These are phyloP conservation scores for Fusarium torreyae DNA, from an alignment of 2,329 filamentous ascomycete species.

Conservation along the genomic window DNA sequence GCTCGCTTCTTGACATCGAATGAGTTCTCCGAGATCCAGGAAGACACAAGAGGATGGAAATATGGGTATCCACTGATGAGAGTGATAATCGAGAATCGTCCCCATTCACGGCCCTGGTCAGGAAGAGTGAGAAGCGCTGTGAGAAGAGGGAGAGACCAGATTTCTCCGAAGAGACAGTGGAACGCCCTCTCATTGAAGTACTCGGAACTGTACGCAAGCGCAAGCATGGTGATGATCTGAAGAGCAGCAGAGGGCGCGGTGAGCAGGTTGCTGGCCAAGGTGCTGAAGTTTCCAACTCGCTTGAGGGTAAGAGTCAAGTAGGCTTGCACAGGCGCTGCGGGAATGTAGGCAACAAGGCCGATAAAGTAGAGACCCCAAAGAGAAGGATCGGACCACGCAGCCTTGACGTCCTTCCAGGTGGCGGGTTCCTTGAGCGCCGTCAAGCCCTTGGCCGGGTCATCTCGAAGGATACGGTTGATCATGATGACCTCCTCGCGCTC, in stretches of 20 bases:
- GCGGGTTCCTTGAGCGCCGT: slow-evolving; percentile 62
- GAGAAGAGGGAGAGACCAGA: slow-evolving; percentile 68
- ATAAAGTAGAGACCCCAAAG: slow-evolving; percentile 67
- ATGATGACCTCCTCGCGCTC: slow-evolving; percentile 79
- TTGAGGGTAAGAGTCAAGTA: slow-evolving; percentile 72
- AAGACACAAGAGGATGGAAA: slow-evolving; percentile 68
- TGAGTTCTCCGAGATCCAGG: slow-evolving; percentile 66
- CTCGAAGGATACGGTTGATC: slow-evolving; percentile 72
- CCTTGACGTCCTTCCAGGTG: slow-evolving; percentile 60
- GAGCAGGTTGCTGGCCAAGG: slow-evolving; percentile 74
- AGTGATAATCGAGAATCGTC: slow-evolving; percentile 65
- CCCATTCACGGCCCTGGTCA: slow-evolving; percentile 65
- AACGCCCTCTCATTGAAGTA: slow-evolving; percentile 69
- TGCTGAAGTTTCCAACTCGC: slow-evolving; percentile 67
- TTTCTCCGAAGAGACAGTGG: slow-evolving; percentile 66
- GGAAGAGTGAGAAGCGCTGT: slow-evolving; percentile 67
- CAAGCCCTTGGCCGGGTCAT: slow-evolving; percentile 68
- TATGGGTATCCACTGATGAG: slow-evolving; percentile 71
- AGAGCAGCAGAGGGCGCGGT: slow-evolving; percentile 71
- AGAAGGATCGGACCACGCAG: slow-evolving; percentile 61
- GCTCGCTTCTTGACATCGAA: slow-evolving; percentile 66
- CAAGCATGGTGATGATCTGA: slow-evolving; percentile 70
- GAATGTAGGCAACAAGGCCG: slow-evolving; percentile 65
- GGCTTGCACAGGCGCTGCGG: slow-evolving; percentile 61
- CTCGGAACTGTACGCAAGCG: slow-evolving; percentile 68